Conservation (phyloP, 192 early-diverging fungal species). For the Coemansia sp. region DNA sequence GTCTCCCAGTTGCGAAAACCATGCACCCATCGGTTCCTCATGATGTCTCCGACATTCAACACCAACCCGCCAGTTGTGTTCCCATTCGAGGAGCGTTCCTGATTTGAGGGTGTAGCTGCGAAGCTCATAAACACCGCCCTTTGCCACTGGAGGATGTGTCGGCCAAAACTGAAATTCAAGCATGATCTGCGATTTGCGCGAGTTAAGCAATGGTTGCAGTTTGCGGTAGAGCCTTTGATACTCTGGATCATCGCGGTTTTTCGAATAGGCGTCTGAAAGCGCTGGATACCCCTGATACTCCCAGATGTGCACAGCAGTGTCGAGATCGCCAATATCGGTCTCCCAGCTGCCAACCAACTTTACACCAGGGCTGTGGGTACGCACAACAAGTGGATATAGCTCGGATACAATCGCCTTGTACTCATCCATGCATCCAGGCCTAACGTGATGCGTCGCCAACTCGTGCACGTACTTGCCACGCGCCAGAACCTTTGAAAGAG, state of each 20-base stretch:
- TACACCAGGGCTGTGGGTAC: constrained; percentile 69
- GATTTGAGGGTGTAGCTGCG: constrained; percentile 85
- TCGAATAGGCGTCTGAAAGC: constrained; percentile 63
- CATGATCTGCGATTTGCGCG: constrained; percentile 79
- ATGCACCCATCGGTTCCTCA: constrained; percentile 91
- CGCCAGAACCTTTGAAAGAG: constrained; percentile 76
- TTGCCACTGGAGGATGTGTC: constrained; percentile 69
- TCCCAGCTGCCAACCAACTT: constrained; percentile 89
- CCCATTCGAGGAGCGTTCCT: constrained; percentile 90
- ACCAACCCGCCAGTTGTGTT: constrained; percentile 84
- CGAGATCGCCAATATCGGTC: constrained; percentile 82
- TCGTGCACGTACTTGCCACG: constrained; percentile 91
- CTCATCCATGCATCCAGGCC: constrained; percentile 82
- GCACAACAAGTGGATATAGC: constrained; percentile 74
- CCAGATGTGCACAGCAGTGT: constrained; percentile 88
- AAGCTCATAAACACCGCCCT: constrained; percentile 89
- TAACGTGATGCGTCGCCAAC: constrained; percentile 77
- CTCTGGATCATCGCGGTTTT: constrained; percentile 63
- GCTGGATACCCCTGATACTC: constrained; percentile 89
- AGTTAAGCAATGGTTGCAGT: constrained; percentile 67
- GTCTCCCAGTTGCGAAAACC: constrained; percentile 90
- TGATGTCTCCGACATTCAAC: constrained; percentile 84
- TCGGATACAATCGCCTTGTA: constrained; percentile 78
- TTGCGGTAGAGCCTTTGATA: constrained; percentile 67
- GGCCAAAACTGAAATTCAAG: constrained; percentile 93